Evolutionary conservation across 176 grass and related monocot genomes (phyloP).

Genomic region (Oryza glaberrima): DNA sequence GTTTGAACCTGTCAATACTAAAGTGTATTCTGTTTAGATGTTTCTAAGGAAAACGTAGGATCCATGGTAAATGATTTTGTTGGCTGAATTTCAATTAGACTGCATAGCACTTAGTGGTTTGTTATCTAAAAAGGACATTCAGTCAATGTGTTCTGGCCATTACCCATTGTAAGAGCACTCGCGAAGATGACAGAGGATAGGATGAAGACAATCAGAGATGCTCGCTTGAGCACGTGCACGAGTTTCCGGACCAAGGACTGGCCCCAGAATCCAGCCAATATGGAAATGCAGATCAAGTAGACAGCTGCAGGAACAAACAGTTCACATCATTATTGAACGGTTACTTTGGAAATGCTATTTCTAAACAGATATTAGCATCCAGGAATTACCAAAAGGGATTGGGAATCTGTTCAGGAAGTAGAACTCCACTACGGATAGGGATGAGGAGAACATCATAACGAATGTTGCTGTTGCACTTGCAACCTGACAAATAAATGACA

Average conservation of each 20-base stretch:
- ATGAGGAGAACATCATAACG: conserved; percentile 99
- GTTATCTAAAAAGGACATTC: neutral
- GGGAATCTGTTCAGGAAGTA: conserved; percentile 90
- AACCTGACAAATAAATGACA: conserved; percentile 53
- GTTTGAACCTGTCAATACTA: neutral
- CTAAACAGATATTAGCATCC: neutral
- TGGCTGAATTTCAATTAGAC: neutral
- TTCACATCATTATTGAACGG: neutral
- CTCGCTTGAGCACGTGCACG: conserved; percentile 72
- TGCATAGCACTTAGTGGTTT: neutral
- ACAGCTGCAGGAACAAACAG: conserved; percentile 54
- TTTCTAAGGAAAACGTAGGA: neutral
- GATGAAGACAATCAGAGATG: conserved; percentile 92
- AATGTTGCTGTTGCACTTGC: conserved; percentile 98
- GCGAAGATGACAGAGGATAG: conserved; percentile 93
- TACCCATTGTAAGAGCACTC: conserved; percentile 97
- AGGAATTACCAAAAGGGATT: conserved; percentile 72
- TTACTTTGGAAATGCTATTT: neutral
- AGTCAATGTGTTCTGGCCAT: neutral
- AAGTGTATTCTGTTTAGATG: neutral
- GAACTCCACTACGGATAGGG: conserved; percentile 93
- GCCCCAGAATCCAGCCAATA: conserved; percentile 95
- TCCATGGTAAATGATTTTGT: no score
- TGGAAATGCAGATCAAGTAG: conserved; percentile 75
- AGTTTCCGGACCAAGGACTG: conserved; percentile 84